phyloP scores from a whole-genome alignment of 352 stramenopile genomes.

The Elongisporangium prolatum region DNA sequence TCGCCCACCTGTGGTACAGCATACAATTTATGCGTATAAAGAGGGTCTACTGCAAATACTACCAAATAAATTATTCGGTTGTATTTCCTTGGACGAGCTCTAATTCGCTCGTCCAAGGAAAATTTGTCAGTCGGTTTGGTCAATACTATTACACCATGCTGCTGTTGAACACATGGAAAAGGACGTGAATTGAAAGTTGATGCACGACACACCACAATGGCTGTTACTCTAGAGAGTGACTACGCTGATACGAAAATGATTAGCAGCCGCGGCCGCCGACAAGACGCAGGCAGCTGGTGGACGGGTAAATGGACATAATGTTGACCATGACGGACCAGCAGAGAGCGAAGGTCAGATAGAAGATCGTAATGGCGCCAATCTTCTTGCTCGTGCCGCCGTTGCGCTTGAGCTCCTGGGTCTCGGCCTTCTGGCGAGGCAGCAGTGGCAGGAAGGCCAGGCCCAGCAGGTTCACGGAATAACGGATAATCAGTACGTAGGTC shows the following conservation, averaged over 20 bases:
- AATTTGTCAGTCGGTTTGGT: no score
- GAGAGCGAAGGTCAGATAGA: conserved; percentile 19
- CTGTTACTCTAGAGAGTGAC: not conserved
- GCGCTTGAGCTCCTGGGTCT: conserved; percentile 33
- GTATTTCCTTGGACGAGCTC: no score
- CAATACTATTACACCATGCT: not conserved
- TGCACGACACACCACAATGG: not conserved
- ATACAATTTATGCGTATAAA: no score
- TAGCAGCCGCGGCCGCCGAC: conserved; percentile 19
- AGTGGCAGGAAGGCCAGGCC: conserved; percentile 25
- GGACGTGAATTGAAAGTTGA: not conserved
- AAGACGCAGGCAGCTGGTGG: conserved; percentile 17
- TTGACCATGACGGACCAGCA: conserved; percentile 24
- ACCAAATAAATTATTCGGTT: no score
- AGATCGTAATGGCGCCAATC: conserved; percentile 24
- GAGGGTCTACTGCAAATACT: no score
- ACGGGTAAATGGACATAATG: conserved; percentile 23
- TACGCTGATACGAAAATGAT: not conserved
- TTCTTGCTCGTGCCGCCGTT: conserved; percentile 26
- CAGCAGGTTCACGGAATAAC: conserved; percentile 26
- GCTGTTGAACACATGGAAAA: not conserved
- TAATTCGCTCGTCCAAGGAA: no score
- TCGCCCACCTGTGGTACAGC: no score
- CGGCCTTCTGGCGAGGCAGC: conserved; percentile 37
- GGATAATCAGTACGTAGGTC: conserved; percentile 34